Conservation (phyloP, 345 rosid species). For the Gossypium anomalum region DNA sequence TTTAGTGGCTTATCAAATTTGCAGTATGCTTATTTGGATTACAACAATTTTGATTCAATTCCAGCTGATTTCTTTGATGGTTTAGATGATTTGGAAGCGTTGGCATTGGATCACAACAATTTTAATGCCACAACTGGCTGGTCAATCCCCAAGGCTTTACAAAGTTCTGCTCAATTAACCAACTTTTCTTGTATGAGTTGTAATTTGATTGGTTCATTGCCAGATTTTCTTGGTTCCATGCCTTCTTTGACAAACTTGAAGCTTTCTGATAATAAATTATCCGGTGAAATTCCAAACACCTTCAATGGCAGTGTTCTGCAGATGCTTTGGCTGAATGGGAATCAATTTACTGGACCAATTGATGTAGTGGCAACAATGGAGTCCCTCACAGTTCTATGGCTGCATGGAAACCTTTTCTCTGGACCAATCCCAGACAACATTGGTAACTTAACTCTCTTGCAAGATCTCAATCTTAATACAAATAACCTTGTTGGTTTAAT, state of each 20-base stretch:
- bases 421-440: constrained; percentile 59
- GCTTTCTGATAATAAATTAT: constrained; percentile 47
- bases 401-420: constrained; percentile 70
- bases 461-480: constrained; percentile 54
- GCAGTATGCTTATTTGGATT: constrained; percentile 46
- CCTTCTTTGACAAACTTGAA: constrained; percentile 45
- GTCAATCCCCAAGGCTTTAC: constrained; percentile 51
- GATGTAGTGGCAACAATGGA: constrained; percentile 53
- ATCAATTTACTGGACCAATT: constrained; percentile 57
- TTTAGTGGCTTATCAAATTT: constrained; percentile 50
- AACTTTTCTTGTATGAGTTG: constrained; percentile 61
- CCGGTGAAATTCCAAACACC: constrained; percentile 53
- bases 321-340: constrained; percentile 52
- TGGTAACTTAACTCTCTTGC: constrained; percentile 45
- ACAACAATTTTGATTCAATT: constrained; percentile 55
- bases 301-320: constrained; percentile 39
- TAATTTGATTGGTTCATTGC: constrained; percentile 61
- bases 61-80: constrained; percentile 58
- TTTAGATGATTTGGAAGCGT: constrained; percentile 37
- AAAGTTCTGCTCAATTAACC: constrained; percentile 45
- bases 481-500: constrained; percentile 57
- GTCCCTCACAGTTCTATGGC: constrained; percentile 55
- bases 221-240: constrained; percentile 58
- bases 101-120: constrained; percentile 61
- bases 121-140: constrained; percentile 57